Evolutionary conservation across 129 eudicot species (phyloP).

Genomic region (Tagetes erecta): DNA sequence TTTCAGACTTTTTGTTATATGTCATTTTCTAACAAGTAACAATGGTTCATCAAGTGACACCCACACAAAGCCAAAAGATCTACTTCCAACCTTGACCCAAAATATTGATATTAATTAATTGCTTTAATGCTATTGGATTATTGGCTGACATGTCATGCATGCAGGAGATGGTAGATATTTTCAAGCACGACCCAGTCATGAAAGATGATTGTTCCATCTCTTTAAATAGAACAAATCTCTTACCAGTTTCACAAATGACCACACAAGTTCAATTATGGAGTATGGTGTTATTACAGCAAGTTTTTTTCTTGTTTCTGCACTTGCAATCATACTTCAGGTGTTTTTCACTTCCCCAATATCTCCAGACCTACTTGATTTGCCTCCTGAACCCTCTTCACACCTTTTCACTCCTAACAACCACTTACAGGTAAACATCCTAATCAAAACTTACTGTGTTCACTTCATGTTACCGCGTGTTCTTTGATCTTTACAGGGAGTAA

Average conservation of each 20-base stretch:
- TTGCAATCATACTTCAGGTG: slow-evolving; percentile 59
- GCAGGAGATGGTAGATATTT: not conserved
- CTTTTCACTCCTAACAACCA: slow-evolving; percentile 42
- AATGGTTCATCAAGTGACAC: not conserved
- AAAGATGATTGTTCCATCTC: not conserved
- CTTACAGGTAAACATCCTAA: slow-evolving; percentile 49
- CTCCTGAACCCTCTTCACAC: slow-evolving; percentile 31
- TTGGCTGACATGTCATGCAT: not conserved
- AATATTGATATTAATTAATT: not conserved
- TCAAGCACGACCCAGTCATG: no score
- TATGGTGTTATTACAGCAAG: slow-evolving; percentile 23
- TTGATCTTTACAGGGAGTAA: not conserved
- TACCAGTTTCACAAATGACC: not conserved
- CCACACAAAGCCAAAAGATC: not conserved
- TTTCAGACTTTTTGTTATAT: not conserved
- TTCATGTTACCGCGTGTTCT: slow-evolving; percentile 28
- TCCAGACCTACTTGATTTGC: slow-evolving; percentile 50
- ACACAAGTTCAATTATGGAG: slow-evolving; percentile 20
- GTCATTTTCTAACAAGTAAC: not conserved
- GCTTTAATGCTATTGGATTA: not conserved
- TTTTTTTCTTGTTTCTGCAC: slow-evolving; percentile 41
- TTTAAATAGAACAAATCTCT: not conserved
- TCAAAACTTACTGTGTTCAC: not conserved
- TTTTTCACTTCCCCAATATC: slow-evolving; percentile 61
- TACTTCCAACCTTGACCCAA: not conserved